phyloP scores from a whole-genome alignment of 2,329 filamentous ascomycete genomes.

The Colletotrichum truncatum region DNA sequence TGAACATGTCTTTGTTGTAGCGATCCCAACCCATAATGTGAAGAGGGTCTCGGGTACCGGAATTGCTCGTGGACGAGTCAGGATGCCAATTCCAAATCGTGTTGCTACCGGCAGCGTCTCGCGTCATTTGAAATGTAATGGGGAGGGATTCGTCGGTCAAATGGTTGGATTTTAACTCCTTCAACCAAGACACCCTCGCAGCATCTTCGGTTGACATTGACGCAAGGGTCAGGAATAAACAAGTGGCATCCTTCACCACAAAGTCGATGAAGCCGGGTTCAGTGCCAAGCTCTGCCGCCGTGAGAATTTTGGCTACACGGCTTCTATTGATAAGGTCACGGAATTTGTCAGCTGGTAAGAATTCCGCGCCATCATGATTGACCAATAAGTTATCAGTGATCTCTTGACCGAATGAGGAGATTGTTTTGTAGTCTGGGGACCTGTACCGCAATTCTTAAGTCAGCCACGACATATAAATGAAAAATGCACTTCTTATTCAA shows the following conservation, averaged over 20 bases:
- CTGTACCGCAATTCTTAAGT: not conserved
- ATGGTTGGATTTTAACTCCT: not conserved
- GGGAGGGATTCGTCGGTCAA: not conserved
- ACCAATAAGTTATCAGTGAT: not conserved
- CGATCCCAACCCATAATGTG: not conserved
- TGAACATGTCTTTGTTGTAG: not conserved
- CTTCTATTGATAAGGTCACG: not conserved
- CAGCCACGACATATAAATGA: not conserved
- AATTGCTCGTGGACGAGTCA: not conserved
- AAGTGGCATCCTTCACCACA: not conserved
- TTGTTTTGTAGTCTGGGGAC: not conserved
- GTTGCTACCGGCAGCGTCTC: not conserved
- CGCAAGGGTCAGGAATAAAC: not conserved
- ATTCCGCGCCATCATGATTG: not conserved
- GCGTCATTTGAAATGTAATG: not conserved
- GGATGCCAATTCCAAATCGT: not conserved
- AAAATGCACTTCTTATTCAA: not conserved
- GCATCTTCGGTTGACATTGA: not conserved
- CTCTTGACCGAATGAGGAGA: not conserved
- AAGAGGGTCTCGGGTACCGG: not conserved
- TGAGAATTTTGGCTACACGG: not conserved
- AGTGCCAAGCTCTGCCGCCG: not conserved
- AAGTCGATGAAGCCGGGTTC: not conserved
- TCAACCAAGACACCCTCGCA: not conserved
- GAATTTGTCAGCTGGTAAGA: not conserved